phyloP scores from a whole-genome alignment of 768 basidiomycete genomes.

The Xerocomellus chrysenteron region DNA sequence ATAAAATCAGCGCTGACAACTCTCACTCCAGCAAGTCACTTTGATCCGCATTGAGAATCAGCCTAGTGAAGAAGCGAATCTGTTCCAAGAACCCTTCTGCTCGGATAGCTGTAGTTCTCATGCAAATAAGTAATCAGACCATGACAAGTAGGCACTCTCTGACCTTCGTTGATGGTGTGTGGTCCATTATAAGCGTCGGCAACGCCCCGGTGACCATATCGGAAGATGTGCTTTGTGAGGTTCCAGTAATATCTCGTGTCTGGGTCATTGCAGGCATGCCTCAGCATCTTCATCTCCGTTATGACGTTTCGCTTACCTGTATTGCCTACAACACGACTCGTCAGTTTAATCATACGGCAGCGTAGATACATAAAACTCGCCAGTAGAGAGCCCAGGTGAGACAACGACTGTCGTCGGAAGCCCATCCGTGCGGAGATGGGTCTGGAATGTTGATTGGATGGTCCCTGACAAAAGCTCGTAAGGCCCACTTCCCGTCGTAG shows the following conservation, averaged over 20 bases:
- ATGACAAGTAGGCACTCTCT: not conserved
- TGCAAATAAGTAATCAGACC: slow-evolving; percentile 7
- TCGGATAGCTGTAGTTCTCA: slow-evolving; percentile 24
- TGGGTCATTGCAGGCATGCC: slow-evolving; percentile 15
- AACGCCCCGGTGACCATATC: slow-evolving; percentile 38
- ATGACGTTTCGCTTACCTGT: slow-evolving; percentile 20
- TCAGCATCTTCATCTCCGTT: slow-evolving; percentile 23
- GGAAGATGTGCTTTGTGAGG: slow-evolving; percentile 47
- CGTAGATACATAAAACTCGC: slow-evolving; percentile 1
- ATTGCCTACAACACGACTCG: slow-evolving; percentile 14
- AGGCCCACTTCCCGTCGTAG: slow-evolving; percentile 35
- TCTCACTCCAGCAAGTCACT: slow-evolving; percentile 20
- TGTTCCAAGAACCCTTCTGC: slow-evolving; percentile 30
- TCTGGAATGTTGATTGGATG: slow-evolving; percentile 39
- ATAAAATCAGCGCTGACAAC: not conserved
- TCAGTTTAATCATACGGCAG: slow-evolving; percentile 1
- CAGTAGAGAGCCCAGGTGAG: slow-evolving; percentile 35
- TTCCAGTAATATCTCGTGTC: slow-evolving; percentile 48
- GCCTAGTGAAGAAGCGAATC: slow-evolving; percentile 33
- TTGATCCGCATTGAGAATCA: slow-evolving; percentile 35
- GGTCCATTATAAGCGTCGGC: slow-evolving; percentile 36
- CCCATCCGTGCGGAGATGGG: slow-evolving; percentile 28
- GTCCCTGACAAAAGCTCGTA: slow-evolving; percentile 44
- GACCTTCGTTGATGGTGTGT: slow-evolving; percentile 33
- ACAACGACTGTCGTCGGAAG: slow-evolving; percentile 30